These are phyloP conservation scores for Filosporella fistucella DNA, from an alignment of 495 filamentous ascomycete genomes.

Conservation along the genomic window DNA sequence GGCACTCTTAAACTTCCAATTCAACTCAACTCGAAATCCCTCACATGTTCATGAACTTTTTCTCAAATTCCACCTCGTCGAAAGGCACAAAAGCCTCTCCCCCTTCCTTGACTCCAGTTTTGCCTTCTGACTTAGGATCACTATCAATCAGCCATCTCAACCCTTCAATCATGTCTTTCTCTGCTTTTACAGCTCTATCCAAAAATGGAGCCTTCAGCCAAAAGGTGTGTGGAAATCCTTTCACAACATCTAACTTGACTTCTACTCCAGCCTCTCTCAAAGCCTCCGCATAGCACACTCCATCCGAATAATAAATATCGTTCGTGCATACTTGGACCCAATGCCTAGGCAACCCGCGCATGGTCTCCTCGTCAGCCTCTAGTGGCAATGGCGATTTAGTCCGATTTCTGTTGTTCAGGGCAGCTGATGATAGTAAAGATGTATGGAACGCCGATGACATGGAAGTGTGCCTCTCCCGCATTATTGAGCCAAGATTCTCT, in stretches of 20 bases:
- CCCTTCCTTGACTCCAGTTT: too few relatives aligned
- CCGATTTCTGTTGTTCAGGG: constrained; percentile 15
- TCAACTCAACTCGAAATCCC: too few relatives aligned
- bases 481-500: constrained; percentile 16
- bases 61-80: too few relatives aligned
- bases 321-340: constrained; percentile 32
- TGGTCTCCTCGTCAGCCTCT: constrained; percentile 12
- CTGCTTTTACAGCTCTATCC: constrained; percentile 22
- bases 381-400: constrained; percentile 25
- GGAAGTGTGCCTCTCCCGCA: constrained; percentile 20
- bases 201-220: constrained; percentile 29
- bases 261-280: constrained; percentile 25
- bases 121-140: too few relatives aligned
- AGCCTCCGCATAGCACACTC: constrained; percentile 29
- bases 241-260: constrained; percentile 25
- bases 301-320: constrained; percentile 31
- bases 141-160: constrained; percentile 29
- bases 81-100: too few relatives aligned
- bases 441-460: constrained; percentile 22
- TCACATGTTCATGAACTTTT: too few relatives aligned
- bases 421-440: constrained; percentile 15
- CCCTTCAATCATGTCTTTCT: constrained; percentile 39
- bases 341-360: constrained; percentile 22
- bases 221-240: constrained; percentile 32
- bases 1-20: too few relatives aligned